Evolutionary conservation across 768 basidiomycete species (phyloP), one percentile per base, ranked within the genome.

Genomic region (Lyophyllum shimeji): DNA sequence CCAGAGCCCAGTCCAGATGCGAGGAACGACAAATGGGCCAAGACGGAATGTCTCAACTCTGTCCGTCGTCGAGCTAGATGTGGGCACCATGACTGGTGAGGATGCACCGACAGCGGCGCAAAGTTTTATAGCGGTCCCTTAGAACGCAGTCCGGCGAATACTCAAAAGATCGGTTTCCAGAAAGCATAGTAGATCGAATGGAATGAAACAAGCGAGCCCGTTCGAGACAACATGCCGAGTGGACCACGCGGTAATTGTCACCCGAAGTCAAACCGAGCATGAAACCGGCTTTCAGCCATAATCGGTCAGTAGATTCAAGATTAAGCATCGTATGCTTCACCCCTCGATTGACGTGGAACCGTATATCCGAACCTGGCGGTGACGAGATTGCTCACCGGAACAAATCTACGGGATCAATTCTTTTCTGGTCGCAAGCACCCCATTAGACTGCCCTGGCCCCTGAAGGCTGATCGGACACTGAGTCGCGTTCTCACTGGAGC

Each of bases 1-100:
- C 91, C 91, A 93, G 2, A 93, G 79, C 9, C 90, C 90, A 7
- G 79, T 82, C 86, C 87, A 90, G 52, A 92, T 65, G 52, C 90
- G 82, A 33, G 90, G 85, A 18, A 76, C 78, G 21, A 64, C 63
- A 61, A 83, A 79, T 4, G 81, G 80, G 15, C 87, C 88, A 21
- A 89, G 76, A 20, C 65, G 68, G 60, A 83, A 82, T 0, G 77
- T 79, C 68, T 86, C 82, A 43, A 64, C 31, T 3, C 18, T 8
- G 55, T 24, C 17, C 46, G 50, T 24, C 40, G 60, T 55, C 64
- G 49, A 51, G 61, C 55, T 58, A 50, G 63, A 52, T 40, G 68
- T 66, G n/a, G 53, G 55, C n/a, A 57, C 24, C 50, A 59, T 58
- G 15, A 40, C 2, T 50, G 53, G 23, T 37, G 34, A 23, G 21